Conservation (phyloP, 768 basidiomycete genomes). For the Lepiota subincarnata region DNA sequence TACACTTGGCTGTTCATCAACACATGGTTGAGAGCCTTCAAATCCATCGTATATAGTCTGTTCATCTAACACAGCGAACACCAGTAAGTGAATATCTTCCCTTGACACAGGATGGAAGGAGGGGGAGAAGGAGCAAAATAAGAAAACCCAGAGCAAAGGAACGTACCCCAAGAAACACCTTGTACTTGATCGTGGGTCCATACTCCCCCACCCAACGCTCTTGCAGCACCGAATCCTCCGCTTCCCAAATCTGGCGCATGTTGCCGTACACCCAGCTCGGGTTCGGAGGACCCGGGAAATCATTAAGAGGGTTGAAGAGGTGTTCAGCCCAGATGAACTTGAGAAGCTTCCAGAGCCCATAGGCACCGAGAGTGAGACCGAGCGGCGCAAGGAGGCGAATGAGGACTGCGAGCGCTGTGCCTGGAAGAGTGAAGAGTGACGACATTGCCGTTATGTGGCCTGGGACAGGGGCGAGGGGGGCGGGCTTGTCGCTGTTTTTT, state of each 20-base stretch:
- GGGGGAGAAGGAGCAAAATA: too few species aligned
- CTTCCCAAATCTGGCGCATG: slow-evolving; percentile 37
- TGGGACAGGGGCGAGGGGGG: too few species aligned
- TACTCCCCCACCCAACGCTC: slow-evolving; percentile 44
- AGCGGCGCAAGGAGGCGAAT: slow-evolving; percentile 18
- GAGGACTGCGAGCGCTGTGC: slow-evolving; percentile 14
- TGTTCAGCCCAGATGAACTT: slow-evolving; percentile 26
- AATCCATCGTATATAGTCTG: slow-evolving; percentile 55
- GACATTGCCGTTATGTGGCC: too few species aligned
- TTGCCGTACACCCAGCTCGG: slow-evolving; percentile 46
- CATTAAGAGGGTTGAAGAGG: slow-evolving; percentile 37
- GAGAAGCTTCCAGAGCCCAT: slow-evolving; percentile 28
- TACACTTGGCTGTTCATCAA: slow-evolving; percentile 53
- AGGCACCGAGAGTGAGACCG: slow-evolving; percentile 19
- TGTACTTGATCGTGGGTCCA: slow-evolving; percentile 43
- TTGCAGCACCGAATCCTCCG: slow-evolving; percentile 28
- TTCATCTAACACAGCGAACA: slow-evolving; percentile 19
- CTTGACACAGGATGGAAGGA: too few species aligned
- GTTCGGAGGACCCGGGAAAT: slow-evolving; percentile 48
- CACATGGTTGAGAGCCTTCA: slow-evolving; percentile 61
- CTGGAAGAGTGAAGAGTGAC: too few species aligned
- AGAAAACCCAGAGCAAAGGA: background rate
- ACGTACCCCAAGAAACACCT: slow-evolving; percentile 41
- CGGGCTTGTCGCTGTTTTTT: too few species aligned
- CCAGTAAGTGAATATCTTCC: background rate